Conservation (phyloP, 305 asterid species). For the Solanum hybrid region DNA sequence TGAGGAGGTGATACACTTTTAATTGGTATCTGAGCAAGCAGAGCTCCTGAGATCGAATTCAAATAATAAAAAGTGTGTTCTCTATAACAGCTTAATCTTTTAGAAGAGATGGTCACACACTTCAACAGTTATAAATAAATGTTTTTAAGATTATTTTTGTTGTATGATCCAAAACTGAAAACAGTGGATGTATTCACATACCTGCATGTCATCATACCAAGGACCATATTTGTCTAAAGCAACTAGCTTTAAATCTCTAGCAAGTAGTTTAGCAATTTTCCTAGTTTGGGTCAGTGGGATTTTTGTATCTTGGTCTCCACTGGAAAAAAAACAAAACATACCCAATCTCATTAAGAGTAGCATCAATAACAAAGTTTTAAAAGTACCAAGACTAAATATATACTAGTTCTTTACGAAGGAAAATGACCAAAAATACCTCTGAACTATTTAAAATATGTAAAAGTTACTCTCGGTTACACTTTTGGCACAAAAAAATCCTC, state of each 20-base stretch:
- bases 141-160: background rate
- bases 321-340: background rate
- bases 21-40: no score
- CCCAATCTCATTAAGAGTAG: background rate
- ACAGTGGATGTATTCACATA: background rate
- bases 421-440: background rate
- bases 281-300: constrained; percentile 16
- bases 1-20: no score
- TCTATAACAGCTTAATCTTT: no score
- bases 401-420: background rate
- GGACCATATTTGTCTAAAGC: constrained; percentile 14
- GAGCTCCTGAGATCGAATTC: no score
- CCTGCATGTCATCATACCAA: constrained; percentile 25
- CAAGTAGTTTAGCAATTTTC: constrained; percentile 10
- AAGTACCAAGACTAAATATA: background rate
- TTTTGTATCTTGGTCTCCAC: constrained; percentile 25
- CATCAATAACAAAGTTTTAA: background rate
- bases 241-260: constrained; percentile 6
- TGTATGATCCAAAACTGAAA: background rate
- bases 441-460: background rate
- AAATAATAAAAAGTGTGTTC: no score
- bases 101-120: no score
- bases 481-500: background rate
- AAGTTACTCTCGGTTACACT: background rate
- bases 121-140: background rate